Evolutionary conservation across 1,139 yeast species (phyloP), one percentile per base, ranked within the genome.

Genomic region (Sugiyamaella pinicola): DNA sequence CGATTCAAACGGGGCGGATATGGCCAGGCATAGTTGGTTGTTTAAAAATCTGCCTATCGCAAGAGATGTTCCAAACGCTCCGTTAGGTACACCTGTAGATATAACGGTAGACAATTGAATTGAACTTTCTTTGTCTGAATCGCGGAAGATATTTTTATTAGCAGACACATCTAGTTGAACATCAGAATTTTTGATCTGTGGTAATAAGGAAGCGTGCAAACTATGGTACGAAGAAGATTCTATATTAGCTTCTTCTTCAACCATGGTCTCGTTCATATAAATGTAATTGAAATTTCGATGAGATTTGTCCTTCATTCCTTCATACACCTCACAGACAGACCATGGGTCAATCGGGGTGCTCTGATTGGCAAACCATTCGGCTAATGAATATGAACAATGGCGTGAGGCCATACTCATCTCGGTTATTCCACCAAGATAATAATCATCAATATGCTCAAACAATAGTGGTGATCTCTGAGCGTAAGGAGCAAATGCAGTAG

Each of bases 401-500:
- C 67, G 57, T 2, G 74, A 67, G 1, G 80, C 69, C 41, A 64
- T 60, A 2, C 72, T 65, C 53, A 80, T 74, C 46, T 80, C 83
- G 18, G 72, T 69, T 5, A 79, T 52, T 0, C 85, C 85, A 1
- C 85, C 85, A 42, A 76, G 69, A 54, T 68, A 78, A 55, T 81
- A 81, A 22, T 67, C 69, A 46, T 78, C 81, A 10, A 81, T 51
- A 2, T 72, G 57, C 17, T 73, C 72, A 38, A 68, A 69, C 35
- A 78, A 60, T 9, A 77, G 58, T 0, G 84, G 83, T 0, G 82
- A 77, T 35, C 67, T 63, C 22, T 63, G 59, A 0, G 73, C 68
- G 51, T 70, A 72, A 1, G 66, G 59, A 1, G 64, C 46, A 51
- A 66, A 68, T 18, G 69, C 69, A 0, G 69, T 57, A 2, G 60